Evolutionary conservation across 225 moss, liverwort and hornwort genomes (phyloP).

Genomic region (Pseudisothecium myosuroides): DNA sequence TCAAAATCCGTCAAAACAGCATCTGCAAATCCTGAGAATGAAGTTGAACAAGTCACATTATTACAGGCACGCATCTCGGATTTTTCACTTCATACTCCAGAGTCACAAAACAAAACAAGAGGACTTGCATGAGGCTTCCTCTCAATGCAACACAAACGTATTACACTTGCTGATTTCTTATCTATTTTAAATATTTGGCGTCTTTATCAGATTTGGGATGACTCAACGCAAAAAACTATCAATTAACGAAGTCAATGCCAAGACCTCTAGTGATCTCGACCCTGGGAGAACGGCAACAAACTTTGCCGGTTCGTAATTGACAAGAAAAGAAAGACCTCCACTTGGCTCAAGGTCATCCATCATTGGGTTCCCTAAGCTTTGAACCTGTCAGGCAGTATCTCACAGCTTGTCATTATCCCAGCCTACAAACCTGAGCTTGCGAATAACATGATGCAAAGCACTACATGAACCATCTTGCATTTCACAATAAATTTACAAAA

Average conservation of each 20-base stretch:
- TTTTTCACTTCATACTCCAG: not conserved
- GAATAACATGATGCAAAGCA: not conserved
- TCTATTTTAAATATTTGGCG: not conserved
- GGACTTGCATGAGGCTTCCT: not conserved
- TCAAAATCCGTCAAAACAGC: not conserved
- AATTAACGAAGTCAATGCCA: not conserved
- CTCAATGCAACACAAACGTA: not conserved
- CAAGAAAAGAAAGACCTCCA: slow-evolving; percentile 53
- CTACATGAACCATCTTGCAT: not conserved
- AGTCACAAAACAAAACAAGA: not conserved
- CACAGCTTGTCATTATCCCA: not conserved
- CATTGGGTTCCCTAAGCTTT: slow-evolving; percentile 85
- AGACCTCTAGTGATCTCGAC: slow-evolving; percentile 79
- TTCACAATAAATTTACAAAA: not conserved
- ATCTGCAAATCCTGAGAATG: not conserved
- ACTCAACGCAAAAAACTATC: not conserved
- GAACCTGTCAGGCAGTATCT: slow-evolving; percentile 40
- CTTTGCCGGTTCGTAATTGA: slow-evolving; percentile 27
- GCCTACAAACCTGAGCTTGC: not conserved
- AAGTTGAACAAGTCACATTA: not conserved
- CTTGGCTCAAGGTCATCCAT: slow-evolving; percentile 74
- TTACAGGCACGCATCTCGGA: not conserved
- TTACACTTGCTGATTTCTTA: not conserved
- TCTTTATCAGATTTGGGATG: not conserved
- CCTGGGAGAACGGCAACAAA: slow-evolving; percentile 78